phyloP scores from a whole-genome alignment of 2,329 filamentous ascomycete genomes.

The Aureobasidium pullulans region DNA sequence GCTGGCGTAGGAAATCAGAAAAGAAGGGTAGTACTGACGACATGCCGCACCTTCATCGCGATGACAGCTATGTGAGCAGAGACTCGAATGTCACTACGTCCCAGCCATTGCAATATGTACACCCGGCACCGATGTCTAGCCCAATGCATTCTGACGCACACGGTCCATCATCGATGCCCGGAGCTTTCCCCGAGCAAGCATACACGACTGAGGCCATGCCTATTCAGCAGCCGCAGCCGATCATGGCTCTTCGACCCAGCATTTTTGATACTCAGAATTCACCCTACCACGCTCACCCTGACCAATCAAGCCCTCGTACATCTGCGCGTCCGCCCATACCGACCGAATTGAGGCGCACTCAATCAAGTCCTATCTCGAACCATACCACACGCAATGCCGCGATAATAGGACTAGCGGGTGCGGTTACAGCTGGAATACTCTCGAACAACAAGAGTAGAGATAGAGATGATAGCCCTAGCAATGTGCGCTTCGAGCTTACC shows the following conservation, averaged over 20 bases:
- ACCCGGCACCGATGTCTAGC: conserved; percentile 60
- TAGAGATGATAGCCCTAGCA: conserved; percentile 30
- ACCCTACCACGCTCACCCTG: conserved; percentile 33
- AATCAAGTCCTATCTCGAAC: conserved; percentile 22
- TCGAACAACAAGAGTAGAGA: conserved; percentile 21
- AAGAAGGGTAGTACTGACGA: conserved; percentile 26
- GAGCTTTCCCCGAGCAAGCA: conserved; percentile 26
- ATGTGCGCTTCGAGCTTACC: conserved; percentile 52
- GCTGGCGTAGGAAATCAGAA: conserved; percentile 46
- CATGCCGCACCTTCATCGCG: background rate
- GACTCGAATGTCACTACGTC: conserved; percentile 29
- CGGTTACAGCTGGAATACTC: conserved; percentile 30
- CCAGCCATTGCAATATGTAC: conserved; percentile 54
- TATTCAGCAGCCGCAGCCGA: conserved; percentile 79
- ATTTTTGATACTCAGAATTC: conserved; percentile 50
- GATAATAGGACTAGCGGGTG: conserved; percentile 35
- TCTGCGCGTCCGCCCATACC: conserved; percentile 24
- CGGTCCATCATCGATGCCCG: conserved; percentile 23
- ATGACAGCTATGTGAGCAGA: background rate
- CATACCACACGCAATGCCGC: conserved; percentile 31
- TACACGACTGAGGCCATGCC: conserved; percentile 52
- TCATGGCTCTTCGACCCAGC: conserved; percentile 53
- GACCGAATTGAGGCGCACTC: conserved; percentile 21
- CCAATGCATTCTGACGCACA: conserved; percentile 53
- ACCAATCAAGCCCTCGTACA: conserved; percentile 34